These are phyloP conservation scores for Berkeleyomyces rouxiae DNA, from an alignment of 2,329 filamentous ascomycete genomes.

Conservation along the genomic window DNA sequence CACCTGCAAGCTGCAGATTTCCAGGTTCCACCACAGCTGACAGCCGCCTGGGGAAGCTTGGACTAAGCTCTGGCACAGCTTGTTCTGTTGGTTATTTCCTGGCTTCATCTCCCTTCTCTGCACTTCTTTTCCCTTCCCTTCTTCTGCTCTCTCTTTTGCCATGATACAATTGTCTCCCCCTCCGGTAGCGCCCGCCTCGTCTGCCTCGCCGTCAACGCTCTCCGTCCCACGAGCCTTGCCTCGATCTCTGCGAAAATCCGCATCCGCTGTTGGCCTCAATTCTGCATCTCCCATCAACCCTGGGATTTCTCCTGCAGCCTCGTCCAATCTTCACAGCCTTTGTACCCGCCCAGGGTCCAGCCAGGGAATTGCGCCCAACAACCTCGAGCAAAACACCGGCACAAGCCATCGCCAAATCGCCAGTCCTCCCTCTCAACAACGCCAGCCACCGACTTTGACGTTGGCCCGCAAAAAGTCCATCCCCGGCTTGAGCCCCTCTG, in stretches of 20 bases:
- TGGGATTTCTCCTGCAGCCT: slow-evolving; percentile 6
- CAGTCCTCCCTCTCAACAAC: not conserved
- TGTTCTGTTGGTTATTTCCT: slow-evolving; percentile 4
- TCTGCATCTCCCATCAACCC: not conserved
- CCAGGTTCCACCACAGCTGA: not conserved
- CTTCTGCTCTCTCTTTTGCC: not conserved
- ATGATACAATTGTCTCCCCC: slow-evolving; percentile 10
- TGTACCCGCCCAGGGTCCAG: slow-evolving; percentile 5
- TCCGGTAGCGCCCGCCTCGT: slow-evolving; percentile 3
- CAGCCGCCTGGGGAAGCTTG: not conserved
- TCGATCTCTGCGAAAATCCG: slow-evolving; percentile 11
- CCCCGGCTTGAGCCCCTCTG: slow-evolving; percentile 47
- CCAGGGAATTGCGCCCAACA: not conserved
- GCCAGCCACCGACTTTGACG: slow-evolving; percentile 7
- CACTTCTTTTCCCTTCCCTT: not conserved
- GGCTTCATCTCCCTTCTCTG: not conserved
- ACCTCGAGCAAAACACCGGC: not conserved
- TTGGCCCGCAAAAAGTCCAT: slow-evolving; percentile 48
- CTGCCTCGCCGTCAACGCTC: slow-evolving; percentile 6
- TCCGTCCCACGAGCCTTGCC: slow-evolving; percentile 10
- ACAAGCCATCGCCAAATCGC: not conserved
- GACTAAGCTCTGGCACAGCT: not conserved
- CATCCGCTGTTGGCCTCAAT: slow-evolving; percentile 10
- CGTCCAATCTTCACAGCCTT: slow-evolving; percentile 9
- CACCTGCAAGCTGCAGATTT: not conserved